These are phyloP conservation scores for Ananas comosus DNA, from an alignment of 176 grass and related monocot species.

Conservation along the genomic window DNA sequence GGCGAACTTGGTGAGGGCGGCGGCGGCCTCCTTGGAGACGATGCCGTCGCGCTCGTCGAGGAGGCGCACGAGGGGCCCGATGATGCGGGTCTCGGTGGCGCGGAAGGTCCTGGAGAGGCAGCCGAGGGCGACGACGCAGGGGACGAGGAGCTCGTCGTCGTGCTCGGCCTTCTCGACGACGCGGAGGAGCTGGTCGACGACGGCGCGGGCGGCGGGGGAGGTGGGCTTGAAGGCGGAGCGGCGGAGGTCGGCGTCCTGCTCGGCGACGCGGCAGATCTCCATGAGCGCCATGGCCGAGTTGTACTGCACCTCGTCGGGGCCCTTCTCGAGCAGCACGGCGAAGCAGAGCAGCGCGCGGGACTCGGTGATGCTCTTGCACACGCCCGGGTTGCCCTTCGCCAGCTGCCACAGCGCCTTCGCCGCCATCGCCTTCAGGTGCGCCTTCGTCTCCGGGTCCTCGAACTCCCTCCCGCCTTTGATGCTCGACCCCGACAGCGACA, in stretches of 20 bases:
- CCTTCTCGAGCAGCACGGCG: conserved; percentile 78
- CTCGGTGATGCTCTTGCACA: conserved; percentile 95
- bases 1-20: conserved; percentile 66
- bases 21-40: conserved; percentile 53
- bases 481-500: conserved; percentile 39
- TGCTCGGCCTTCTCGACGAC: conserved; percentile 87
- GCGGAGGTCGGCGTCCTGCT: conserved; percentile 62
- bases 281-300: conserved; percentile 96
- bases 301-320: conserved; percentile 56
- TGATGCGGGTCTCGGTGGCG: conserved; percentile 89
- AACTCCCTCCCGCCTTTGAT: conserved; percentile 71
- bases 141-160: conserved; percentile 74
- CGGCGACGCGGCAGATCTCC: conserved; percentile 79
- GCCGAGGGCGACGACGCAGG: conserved; percentile 73
- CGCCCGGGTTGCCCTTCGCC: conserved; percentile 61
- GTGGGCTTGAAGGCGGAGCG: conserved; percentile 83
- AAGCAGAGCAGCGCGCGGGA: conserved; percentile 95
- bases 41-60: conserved; percentile 80
- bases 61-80: conserved; percentile 66
- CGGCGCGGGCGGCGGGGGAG: conserved; percentile 70
- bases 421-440: conserved; percentile 85
- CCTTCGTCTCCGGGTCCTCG: conserved; percentile 74
- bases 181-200: conserved; percentile 79
- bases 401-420: conserved; percentile 88
- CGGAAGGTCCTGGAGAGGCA: conserved; percentile 94